Evolutionary conservation across 2,329 filamentous ascomycete genomes (phyloP).

Genomic region (Aspergillus texensis): DNA sequence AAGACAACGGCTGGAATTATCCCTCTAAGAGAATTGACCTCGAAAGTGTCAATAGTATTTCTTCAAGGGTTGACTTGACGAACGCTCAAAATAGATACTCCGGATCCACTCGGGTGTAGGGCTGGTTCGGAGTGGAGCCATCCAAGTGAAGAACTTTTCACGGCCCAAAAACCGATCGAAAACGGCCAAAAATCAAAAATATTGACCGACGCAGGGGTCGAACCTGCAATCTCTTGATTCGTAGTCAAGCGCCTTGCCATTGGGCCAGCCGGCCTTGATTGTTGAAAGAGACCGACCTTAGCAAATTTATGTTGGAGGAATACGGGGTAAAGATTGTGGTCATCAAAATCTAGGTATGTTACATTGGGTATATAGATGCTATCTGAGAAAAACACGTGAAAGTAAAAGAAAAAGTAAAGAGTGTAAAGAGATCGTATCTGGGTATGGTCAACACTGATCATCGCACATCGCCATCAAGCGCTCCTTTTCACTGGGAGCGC

Average conservation of each 20-base stretch:
- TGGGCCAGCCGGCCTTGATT: conserved; percentile 10
- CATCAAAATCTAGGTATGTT: conserved; percentile 5
- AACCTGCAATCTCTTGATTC: conserved; percentile 57
- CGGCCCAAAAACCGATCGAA: neutral
- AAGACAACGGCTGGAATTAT: no score
- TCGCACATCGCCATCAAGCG: conserved; percentile 10
- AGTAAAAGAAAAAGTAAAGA: conserved; percentile 1
- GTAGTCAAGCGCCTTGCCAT: conserved; percentile 56
- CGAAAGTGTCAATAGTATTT: no score
- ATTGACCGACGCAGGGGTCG: conserved; percentile 45
- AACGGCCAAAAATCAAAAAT: conserved; percentile 15
- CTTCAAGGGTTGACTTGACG: no score
- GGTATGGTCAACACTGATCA: neutral
- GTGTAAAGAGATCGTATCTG: neutral
- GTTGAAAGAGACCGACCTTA: neutral
- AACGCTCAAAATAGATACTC: no score
- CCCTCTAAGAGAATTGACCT: rapidly evolving
- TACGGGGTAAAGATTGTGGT: neutral
- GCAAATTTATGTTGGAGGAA: neutral
- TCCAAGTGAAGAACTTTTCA: neutral
- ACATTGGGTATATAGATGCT: conserved; percentile 11
- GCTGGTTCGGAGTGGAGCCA: neutral
- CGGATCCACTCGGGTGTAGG: neutral
- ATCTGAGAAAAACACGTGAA: conserved; percentile 3
- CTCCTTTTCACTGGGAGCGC: conserved; percentile 20